Conservation (phyloP, 164 flowering plant genomes). For the Protea cynaroides region DNA sequence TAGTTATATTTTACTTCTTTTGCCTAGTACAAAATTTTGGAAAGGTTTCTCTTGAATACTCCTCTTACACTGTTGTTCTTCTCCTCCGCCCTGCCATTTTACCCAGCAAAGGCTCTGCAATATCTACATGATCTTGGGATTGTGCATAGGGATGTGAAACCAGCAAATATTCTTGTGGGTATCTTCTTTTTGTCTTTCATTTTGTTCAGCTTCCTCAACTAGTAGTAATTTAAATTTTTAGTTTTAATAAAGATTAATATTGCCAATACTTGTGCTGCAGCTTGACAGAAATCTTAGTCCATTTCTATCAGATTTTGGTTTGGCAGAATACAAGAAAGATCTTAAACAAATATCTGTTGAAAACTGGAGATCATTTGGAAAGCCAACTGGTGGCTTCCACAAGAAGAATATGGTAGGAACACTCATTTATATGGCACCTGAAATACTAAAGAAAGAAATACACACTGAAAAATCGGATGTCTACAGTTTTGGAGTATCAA, state of each 20-base stretch:
- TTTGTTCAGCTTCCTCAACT: background rate
- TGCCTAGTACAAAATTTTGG: background rate
- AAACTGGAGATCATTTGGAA: constrained; percentile 89
- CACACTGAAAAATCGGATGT: constrained; percentile 92
- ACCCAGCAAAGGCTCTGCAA: constrained; percentile 76
- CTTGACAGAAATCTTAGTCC: constrained; percentile 62
- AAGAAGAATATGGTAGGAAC: constrained; percentile 97
- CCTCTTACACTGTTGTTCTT: constrained; percentile 4
- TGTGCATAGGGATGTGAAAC: constrained; percentile 94
- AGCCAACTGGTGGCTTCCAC: constrained; percentile 98
- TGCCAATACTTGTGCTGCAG: constrained; percentile 36
- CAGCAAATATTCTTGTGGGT: constrained; percentile 88
- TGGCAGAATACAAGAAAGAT: constrained; percentile 71
- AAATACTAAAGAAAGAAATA: constrained; percentile 67
- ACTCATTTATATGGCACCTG: constrained; percentile 95
- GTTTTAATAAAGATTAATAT: background rate
- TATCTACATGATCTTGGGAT: constrained; percentile 84
- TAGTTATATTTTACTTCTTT: background rate
- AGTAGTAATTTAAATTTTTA: background rate
- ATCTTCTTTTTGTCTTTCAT: constrained; percentile 16
- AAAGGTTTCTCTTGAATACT: background rate
- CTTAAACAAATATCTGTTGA: constrained; percentile 48
- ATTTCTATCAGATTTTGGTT: constrained; percentile 85
- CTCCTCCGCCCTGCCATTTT: constrained; percentile 6
- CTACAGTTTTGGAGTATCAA: constrained; percentile 76